A percentile compares a stretch with the other conserved stretches of the same genome.
Conservation (phyloP, 2,329 filamentous ascomycete genomes). For the Cylindrodendrum hubeiense region DNA sequence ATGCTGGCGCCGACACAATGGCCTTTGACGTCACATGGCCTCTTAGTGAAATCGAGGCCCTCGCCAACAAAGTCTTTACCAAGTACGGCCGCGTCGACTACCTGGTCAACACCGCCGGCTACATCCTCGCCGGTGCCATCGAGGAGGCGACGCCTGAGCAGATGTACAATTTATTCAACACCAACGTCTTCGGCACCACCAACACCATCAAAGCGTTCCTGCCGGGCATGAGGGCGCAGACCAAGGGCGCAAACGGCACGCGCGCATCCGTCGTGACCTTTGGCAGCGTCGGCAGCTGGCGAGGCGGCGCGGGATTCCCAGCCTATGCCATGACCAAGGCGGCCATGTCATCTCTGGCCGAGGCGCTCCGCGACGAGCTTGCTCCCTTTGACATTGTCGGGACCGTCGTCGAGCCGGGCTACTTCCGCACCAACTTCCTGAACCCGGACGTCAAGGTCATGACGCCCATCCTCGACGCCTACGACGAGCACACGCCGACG, state of each 20-base stretch:
- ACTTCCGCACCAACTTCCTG: conserved; percentile 65
- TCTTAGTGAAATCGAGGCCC: conserved; percentile 50
- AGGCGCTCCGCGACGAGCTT: conserved; percentile 58
- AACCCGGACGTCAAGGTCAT: conserved; percentile 47
- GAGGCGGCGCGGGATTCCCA: conserved; percentile 51
- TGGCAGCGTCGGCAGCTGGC: conserved; percentile 61
- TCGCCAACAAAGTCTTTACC: conserved; percentile 49
- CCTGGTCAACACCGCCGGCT: conserved; percentile 62
- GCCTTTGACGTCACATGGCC: conserved; percentile 61
- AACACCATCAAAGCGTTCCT: conserved; percentile 62
- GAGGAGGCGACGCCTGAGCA: conserved; percentile 56
- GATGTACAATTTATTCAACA: conserved; percentile 57
- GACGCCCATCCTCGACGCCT: conserved; percentile 48
- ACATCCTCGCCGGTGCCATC: conserved; percentile 55
- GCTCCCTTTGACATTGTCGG: conserved; percentile 58
- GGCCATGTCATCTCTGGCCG: conserved; percentile 58
- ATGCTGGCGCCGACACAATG: conserved; percentile 56
- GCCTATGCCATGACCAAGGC: conserved; percentile 61
- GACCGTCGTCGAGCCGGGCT: conserved; percentile 62
- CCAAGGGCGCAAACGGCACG: conserved; percentile 37
- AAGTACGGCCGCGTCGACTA: conserved; percentile 58
- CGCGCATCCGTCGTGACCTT: conserved; percentile 56
- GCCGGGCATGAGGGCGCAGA: conserved; percentile 58
- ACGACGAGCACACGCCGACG: conserved; percentile 46
- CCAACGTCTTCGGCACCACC: conserved; percentile 66